Base-by-base conservation (phyloP, 257 asterid genomes). In the Leonotis leonurus region DNA sequence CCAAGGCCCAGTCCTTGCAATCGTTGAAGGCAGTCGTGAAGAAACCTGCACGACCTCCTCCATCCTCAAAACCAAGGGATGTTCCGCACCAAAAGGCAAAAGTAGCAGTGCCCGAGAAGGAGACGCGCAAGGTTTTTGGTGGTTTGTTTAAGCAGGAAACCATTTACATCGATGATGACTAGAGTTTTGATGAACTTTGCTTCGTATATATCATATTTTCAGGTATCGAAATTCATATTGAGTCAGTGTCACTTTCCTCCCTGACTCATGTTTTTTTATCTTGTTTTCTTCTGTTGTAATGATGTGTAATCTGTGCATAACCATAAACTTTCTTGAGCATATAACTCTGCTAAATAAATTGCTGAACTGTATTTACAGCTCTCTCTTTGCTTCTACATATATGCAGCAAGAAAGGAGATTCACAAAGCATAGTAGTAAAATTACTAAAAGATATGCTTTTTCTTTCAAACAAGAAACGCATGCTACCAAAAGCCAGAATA, bases 101-200 rank as follows among this genome's bases (percentile, higher is more conserved):
- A 69, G 68, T 63, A 59, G 25, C 84, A 8, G 92, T 80, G 68
- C 27, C 80, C 51, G 66, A 72, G 82, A 78, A 50, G 43, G 86
- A 90, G 72, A 85, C 82, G 30, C 80, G 94, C 69, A 84, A 90
- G 70, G 80, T 88, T 45, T 88, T 90, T 73, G 96, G 98, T 1
- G 98, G 96, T 18, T 67, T 88, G 71, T 90, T 90, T 80, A 64
- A 82, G 82, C 98, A 90, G 75, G 96, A 90, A 80, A 90, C 96
- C 75, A 88, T 90, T 78, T 90, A 90, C 60, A 77, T 89, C 5
- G 98, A 88, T 70, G 96, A 90, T 67, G 95, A 85, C 68, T 85
- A 68, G 83, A 73, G 43, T 11, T n/a, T n/a, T 58, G 59, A 32
- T 30, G 21, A 29, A 26, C 16, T 59, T 59, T 53, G 41, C 61